Base-by-base conservation (phyloP, 768 basidiomycete species). In the Termitomyces sp. region DNA sequence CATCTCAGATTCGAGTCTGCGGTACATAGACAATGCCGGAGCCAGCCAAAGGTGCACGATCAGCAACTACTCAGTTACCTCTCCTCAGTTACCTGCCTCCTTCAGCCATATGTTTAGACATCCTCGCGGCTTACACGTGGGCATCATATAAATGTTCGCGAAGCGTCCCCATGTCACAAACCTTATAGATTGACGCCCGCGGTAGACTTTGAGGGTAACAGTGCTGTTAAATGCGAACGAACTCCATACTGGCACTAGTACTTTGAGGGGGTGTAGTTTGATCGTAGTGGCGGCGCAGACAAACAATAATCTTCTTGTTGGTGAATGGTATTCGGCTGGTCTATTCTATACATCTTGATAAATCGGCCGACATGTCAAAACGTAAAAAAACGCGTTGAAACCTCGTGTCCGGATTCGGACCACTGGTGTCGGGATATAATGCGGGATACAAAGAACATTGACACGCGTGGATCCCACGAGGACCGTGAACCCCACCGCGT, bases 331-430 rank as follows among this genome's bases (percentile, higher is more conserved):
- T 42, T 8, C 18, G 18, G 12, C 7, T 42, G 40, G 40, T n/a
- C 18, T 40, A n/a, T 8, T 42, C 40, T n/a, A 42, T 42, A 18
- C 7, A 4, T 15, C 18, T n/a, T 42, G 18, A 18, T 42, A 2
- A 39, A 7, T 22, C 35, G n/a, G 28, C 28, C 7, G 42, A 35
- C 20, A 45, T 8, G 7, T n/a, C 15, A 28, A 16, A 38, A 36
- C 44, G 22, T 39, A 38, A 53, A 2, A n/a, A 16, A 24, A 58
- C 61, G 58, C 56, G 61, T 63, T 62, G 61, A 20, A 57, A 51
- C 40, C 36, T 39, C 61, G 40, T 58, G 61, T 33, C 33, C 35
- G 18, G 50, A 39, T 24, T 44, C 40, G 39, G 44, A 38, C 7
- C 32, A 28, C 32, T 39, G 18, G 15, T 16, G 36, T 54, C 36